Base-by-base conservation (phyloP, 768 basidiomycete genomes). In the Suillus placidus region DNA sequence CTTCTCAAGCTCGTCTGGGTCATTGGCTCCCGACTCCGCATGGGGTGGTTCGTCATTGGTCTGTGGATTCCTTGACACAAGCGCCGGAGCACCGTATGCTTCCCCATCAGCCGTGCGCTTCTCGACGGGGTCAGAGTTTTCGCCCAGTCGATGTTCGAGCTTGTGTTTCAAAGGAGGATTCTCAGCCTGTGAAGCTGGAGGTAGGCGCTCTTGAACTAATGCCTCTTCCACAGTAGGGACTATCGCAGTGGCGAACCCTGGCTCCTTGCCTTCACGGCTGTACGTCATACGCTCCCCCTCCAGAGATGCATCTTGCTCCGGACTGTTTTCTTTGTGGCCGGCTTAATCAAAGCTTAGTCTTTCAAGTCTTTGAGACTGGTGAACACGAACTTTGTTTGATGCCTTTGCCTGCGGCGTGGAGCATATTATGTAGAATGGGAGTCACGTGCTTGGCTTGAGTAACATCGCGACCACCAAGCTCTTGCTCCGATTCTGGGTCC, bases 401-500 rank as follows among this genome's bases (percentile, higher is more conserved):
- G 16, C 76, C 81, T 56, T 82, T 82, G 23, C 71, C 62, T 2
- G 76, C 77, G 61, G 81, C 78, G 26, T 78, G 74, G 6, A 80
- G 68, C 18, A 85, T 60, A 57, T 72, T 67, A 16, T 73, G 75
- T 10, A 72, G n/a, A n/a, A n/a, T 57, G n/a, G 77, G 73, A 30
- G 77, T 76, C 23, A 75, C 77, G 62, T 78, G 76, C 32, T 79
- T 80, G 42, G 79, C 76, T 56, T 82, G 78, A 9, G 80, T 81
- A 5, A 84, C 79, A 9, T 82, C 83, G 30, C 14, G 66, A 35
- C 72, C 76, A 9, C 82, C 84, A 56, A 77, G 78, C 66, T 81
- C 75, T 74, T 94, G 90, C 73, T 94, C 89, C 4, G 79, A 74
- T 68, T 90, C 87, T 2, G 92, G 91, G 74, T 94, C 91, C 91